phyloP scores from a whole-genome alignment of 202 grass and related monocot genomes.

The Saccharum hybrid region DNA sequence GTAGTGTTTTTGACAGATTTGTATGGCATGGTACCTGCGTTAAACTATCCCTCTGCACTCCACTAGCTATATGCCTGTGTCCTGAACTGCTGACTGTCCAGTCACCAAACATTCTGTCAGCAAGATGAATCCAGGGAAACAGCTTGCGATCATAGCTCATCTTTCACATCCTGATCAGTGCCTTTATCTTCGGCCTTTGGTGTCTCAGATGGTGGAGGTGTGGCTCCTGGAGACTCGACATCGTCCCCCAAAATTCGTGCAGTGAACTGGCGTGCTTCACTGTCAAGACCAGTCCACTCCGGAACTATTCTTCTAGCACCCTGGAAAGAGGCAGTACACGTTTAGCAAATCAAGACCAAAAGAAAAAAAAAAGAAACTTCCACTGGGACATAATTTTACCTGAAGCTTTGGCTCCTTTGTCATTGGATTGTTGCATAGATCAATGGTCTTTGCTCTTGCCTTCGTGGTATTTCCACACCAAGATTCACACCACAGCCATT shows the following conservation, averaged over 20 bases:
- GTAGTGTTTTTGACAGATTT: background rate
- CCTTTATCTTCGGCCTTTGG: conserved; percentile 39
- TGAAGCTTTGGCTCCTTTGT: conserved; percentile 99
- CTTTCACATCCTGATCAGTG: conserved; percentile 40
- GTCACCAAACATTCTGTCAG: conserved; percentile 3
- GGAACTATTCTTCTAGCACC: conserved; percentile 95
- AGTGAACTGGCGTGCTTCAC: conserved; percentile 74
- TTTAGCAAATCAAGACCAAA: background rate
- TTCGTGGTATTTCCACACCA: conserved; percentile 98
- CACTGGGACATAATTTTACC: conserved; percentile 52
- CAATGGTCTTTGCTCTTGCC: conserved; percentile 91
- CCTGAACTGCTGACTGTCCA: conserved; percentile 16
- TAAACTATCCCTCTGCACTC: conserved; percentile 2
- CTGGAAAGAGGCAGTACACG: conserved; percentile 34
- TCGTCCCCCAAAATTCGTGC: conserved; percentile 72
- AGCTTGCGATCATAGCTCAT: conserved; percentile 63
- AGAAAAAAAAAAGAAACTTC: conserved; percentile 25
- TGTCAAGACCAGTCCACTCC: conserved; percentile 87
- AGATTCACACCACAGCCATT: conserved; percentile 99
- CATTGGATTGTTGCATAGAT: conserved; percentile 99
- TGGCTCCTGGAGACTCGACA: conserved; percentile 24
- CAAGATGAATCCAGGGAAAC: conserved; percentile 3
- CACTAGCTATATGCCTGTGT: conserved; percentile 5
- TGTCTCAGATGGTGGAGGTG: conserved; percentile 39
- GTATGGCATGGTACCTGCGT: conserved; percentile 9